Percentiles rank a stretch among this genome's conserved stretches.
phyloP scores from a whole-genome alignment of 2,329 filamentous ascomycete species.

The Aspergillus amoenus region DNA sequence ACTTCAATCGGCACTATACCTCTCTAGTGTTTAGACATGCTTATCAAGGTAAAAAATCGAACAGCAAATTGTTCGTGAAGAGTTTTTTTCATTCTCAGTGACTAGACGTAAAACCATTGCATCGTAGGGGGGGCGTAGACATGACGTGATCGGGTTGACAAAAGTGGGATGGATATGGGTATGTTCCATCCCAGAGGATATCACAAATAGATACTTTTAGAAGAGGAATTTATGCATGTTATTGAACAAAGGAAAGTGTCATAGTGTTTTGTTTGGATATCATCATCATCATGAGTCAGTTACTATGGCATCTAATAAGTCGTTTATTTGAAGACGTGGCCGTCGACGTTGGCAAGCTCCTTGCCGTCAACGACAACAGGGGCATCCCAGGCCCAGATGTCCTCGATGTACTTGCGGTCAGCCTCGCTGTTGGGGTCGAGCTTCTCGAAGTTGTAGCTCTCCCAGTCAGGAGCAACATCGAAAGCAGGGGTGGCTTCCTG shows the following conservation, averaged over 20 bases:
- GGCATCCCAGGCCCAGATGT: constrained; percentile 91
- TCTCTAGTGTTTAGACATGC: no score
- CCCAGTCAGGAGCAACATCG: constrained; percentile 94
- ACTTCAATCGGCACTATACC: no score
- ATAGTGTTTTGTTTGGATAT: constrained; percentile 15
- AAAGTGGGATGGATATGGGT: neutral
- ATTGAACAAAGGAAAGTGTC: constrained; percentile 12
- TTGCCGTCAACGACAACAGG: constrained; percentile 78
- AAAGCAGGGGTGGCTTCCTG: constrained; percentile 84
- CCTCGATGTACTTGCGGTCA: constrained; percentile 81
- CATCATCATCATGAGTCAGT: constrained; percentile 22
- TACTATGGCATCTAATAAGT: constrained; percentile 18
- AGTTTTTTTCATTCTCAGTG: constrained; percentile 15
- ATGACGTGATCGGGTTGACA: constrained; percentile 9
- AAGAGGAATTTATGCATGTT: constrained; percentile 4
- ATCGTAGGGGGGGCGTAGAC: constrained; percentile 17
- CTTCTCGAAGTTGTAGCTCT: constrained; percentile 96
- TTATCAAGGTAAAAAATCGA: neutral
- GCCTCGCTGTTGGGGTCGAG: constrained; percentile 84
- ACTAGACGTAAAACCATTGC: constrained; percentile 20
- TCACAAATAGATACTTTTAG: constrained; percentile 1
- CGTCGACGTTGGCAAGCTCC: constrained; percentile 82
- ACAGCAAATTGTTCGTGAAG: neutral
- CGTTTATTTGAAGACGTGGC: constrained; percentile 98
- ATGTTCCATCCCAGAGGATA: neutral